Percentiles rank a stretch among this genome's conserved stretches.
phyloP scores from a whole-genome alignment of 139 green algal genomes.

The Haematococcus sp. region DNA sequence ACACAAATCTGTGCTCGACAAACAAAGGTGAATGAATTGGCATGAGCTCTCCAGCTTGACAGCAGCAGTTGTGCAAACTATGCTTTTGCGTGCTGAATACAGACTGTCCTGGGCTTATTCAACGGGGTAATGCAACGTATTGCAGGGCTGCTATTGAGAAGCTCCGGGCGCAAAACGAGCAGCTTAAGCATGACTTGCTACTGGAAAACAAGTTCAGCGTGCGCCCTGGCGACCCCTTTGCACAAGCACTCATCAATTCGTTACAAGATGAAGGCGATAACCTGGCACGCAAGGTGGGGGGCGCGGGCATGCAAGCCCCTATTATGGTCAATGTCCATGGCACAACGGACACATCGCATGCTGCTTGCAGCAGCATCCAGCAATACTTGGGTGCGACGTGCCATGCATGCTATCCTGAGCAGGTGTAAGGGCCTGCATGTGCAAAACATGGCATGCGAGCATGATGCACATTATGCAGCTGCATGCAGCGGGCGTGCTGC shows the following conservation, averaged over 20 bases:
- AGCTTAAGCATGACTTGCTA: constrained; percentile 87
- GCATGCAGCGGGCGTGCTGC: too few relatives aligned
- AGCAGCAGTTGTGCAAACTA: not conserved
- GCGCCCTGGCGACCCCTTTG: constrained; percentile 44
- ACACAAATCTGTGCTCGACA: constrained; percentile 60
- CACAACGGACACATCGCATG: not conserved
- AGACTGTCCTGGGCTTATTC: not conserved
- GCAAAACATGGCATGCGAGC: too few relatives aligned
- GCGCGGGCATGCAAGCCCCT: not conserved
- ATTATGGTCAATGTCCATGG: not conserved
- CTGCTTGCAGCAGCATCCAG: too few relatives aligned
- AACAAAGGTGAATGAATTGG: constrained; percentile 35
- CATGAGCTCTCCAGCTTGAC: not conserved
- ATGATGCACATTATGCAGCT: too few relatives aligned
- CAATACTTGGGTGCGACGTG: too few relatives aligned
- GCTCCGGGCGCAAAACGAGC: constrained; percentile 74
- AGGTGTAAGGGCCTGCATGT: not conserved
- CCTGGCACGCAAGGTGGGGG: constrained; percentile 48
- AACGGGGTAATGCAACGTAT: not conserved
- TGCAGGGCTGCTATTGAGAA: constrained; percentile 78
- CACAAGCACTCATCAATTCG: constrained; percentile 39
- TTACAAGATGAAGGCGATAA: constrained; percentile 56
- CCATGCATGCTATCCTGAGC: not conserved
- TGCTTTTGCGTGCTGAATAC: not conserved
- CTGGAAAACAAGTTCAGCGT: constrained; percentile 90